phyloP scores from a whole-genome alignment of 345 rosid species.

The Salix udensis region DNA sequence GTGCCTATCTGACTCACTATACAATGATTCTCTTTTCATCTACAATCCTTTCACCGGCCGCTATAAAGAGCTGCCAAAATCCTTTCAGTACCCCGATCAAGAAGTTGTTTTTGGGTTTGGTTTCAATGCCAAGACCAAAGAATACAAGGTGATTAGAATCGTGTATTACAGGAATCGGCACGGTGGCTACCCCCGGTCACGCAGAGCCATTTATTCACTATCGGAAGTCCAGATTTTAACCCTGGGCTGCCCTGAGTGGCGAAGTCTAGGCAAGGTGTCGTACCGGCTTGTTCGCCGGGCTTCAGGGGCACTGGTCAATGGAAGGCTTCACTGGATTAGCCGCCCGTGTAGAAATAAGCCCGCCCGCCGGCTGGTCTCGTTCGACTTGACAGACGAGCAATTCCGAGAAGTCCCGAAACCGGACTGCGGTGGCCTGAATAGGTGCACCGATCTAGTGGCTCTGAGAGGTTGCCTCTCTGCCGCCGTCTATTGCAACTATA shows the following conservation, averaged over 20 bases:
- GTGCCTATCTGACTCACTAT: constrained; percentile 31
- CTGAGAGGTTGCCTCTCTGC: constrained; percentile 63
- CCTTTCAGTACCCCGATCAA: constrained; percentile 24
- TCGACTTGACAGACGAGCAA: constrained; percentile 68
- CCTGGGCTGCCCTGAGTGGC: constrained; percentile 39
- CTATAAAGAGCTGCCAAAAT: constrained; percentile 27
- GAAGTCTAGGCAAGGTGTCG: constrained; percentile 63
- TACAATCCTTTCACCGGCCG: constrained; percentile 44
- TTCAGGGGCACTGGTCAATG: constrained; percentile 64
- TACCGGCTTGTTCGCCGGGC: constrained; percentile 55
- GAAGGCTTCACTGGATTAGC: constrained; percentile 79
- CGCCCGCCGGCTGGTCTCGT: constrained; percentile 59
- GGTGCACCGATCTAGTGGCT: constrained; percentile 50
- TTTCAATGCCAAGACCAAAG: constrained; percentile 17
- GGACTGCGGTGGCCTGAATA: constrained; percentile 55
- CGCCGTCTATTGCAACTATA: constrained; percentile 58
- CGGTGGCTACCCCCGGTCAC: constrained; percentile 18
- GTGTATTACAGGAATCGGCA: constrained; percentile 28
- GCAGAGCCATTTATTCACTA: constrained; percentile 15
- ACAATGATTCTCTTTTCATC: constrained; percentile 18
- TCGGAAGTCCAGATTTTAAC: constrained; percentile 40
- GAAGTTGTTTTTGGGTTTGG: constrained; percentile 44
- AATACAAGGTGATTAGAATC: constrained; percentile 42
- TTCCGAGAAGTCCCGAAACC: constrained; percentile 76
- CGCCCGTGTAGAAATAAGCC: constrained; percentile 55